A percentile compares a stretch with the other conserved stretches of the same genome.
Evolutionary conservation across 768 basidiomycete genomes (phyloP).

Genomic region (Hortiboletus campestris): DNA sequence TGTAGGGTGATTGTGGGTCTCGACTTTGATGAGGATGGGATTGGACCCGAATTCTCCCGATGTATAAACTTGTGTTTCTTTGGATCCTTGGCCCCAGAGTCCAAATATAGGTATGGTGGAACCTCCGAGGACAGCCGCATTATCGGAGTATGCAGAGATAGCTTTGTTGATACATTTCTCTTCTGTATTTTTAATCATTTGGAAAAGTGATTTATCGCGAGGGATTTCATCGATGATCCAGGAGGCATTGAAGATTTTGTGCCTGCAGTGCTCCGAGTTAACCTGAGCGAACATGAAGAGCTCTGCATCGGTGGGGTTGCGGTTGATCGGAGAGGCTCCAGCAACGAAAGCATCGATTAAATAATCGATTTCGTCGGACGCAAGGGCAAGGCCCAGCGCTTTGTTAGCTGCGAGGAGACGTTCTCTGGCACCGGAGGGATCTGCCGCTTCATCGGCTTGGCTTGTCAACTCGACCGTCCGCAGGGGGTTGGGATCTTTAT

Average conservation of each 20-base stretch:
- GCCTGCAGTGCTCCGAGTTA: constrained; percentile 99
- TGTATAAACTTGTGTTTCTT: constrained; percentile 47
- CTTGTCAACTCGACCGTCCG: constrained; percentile 62
- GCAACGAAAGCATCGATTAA: constrained; percentile 84
- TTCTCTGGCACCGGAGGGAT: constrained; percentile 46
- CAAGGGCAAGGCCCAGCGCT: constrained; percentile 86
- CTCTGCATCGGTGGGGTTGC: constrained; percentile 95
- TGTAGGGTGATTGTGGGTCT: constrained; percentile 99
- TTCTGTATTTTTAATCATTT: constrained; percentile 98
- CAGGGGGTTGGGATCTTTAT: constrained; percentile 64
- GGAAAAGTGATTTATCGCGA: constrained; percentile 77
- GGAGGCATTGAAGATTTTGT: constrained; percentile 98
- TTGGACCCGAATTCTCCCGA: constrained; percentile 61
- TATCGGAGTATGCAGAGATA: constrained; percentile 96
- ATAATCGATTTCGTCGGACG: constrained; percentile 87
- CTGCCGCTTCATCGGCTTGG: constrained; percentile 20
- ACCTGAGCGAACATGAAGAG: constrained; percentile 99
- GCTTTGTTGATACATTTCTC: constrained; percentile 71
- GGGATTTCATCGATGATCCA: constrained; percentile 83
- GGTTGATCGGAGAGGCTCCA: constrained; percentile 60
- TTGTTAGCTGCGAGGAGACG: constrained; percentile 77
- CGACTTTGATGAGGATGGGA: constrained; percentile 94
- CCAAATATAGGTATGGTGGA: constrained; percentile 68
- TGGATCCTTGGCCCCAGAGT: constrained; percentile 35
- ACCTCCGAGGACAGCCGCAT: constrained; percentile 92